phyloP scores from a whole-genome alignment of 2,329 filamentous ascomycete genomes.

The Teratosphaeria epicoccoides region DNA sequence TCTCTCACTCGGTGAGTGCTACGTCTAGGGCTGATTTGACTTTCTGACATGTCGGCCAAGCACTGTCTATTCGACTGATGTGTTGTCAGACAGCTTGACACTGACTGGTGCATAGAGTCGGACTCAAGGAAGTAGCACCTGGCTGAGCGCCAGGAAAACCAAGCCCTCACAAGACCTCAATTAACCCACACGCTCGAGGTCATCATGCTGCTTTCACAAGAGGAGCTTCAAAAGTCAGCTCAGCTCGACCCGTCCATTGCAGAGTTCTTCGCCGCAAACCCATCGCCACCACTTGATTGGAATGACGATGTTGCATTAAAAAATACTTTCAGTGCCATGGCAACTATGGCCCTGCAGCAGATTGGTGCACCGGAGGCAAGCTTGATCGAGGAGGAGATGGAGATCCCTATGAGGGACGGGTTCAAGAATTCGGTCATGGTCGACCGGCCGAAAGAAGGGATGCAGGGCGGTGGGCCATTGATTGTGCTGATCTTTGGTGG shows the following conservation, averaged over 20 bases:
- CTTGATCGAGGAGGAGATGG: constrained; percentile 27
- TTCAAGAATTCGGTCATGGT: constrained; percentile 25
- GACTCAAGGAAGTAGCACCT: too few relatives aligned
- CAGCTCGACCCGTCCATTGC: constrained; percentile 3
- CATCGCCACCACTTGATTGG: constrained; percentile 4
- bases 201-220: constrained; percentile 4
- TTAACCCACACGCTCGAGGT: background rate
- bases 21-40: too few relatives aligned
- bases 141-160: too few relatives aligned
- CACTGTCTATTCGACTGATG: too few relatives aligned
- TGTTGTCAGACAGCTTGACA: too few relatives aligned
- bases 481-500: constrained; percentile 21
- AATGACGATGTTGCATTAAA: constrained; percentile 1
- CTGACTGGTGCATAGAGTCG: too few relatives aligned
- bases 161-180: background rate
- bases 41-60: too few relatives aligned
- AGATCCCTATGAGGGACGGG: constrained; percentile 27
- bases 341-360: background rate
- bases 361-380: constrained; percentile 11
- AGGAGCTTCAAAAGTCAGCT: constrained; percentile 4
- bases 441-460: constrained; percentile 16
- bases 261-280: constrained; percentile 6
- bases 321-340: constrained; percentile 1
- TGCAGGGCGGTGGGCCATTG: constrained; percentile 12
- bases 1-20: too few relatives aligned